These are phyloP conservation scores for Botrytis aclada DNA, from an alignment of 2,329 filamentous ascomycete genomes.

Conservation along the genomic window DNA sequence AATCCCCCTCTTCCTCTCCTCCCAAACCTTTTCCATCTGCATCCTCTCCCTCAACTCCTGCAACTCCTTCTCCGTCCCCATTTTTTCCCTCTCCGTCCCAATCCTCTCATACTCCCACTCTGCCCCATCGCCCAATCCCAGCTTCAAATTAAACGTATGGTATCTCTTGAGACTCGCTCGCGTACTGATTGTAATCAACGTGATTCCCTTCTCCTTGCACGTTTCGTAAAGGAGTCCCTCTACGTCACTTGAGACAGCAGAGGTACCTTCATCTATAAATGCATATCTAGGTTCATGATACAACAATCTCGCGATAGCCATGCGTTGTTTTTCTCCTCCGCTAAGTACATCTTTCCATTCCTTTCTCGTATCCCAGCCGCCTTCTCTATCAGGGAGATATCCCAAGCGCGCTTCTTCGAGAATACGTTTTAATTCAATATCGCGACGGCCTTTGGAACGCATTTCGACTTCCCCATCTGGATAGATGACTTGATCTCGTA, in stretches of 20 bases:
- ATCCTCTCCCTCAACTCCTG: constrained; percentile 78
- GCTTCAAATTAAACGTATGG: constrained; percentile 83
- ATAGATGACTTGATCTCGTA: constrained; percentile 97
- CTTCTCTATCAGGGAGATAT: constrained; percentile 87
- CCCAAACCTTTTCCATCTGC: constrained; percentile 80
- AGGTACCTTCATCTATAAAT: constrained; percentile 93
- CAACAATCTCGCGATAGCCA: constrained; percentile 83
- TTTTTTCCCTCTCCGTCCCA: constrained; percentile 88
- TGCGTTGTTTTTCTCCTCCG: constrained; percentile 94
- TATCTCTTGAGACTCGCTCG: constrained; percentile 93
- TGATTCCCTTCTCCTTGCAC: constrained; percentile 90
- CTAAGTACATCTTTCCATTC: constrained; percentile 99
- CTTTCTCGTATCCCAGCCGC: constrained; percentile 94
- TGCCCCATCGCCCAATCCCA: constrained; percentile 75
- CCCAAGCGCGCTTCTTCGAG: constrained; percentile 82
- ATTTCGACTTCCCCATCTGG: constrained; percentile 94
- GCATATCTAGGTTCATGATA: constrained; percentile 96
- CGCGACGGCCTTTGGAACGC: constrained; percentile 73
- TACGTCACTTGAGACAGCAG: constrained; percentile 89
- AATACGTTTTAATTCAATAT: constrained; percentile 72
- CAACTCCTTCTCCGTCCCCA: constrained; percentile 87
- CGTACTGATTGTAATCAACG: constrained; percentile 92
- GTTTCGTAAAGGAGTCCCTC: constrained; percentile 91
- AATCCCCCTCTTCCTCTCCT: constrained; percentile 73
- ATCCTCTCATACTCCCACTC: constrained; percentile 94